A percentile compares a stretch with the other conserved stretches of the same genome.
These are phyloP conservation scores for Phytophthora niederhauseri DNA, from an alignment of 352 stramenopile species.

Conservation along the genomic window DNA sequence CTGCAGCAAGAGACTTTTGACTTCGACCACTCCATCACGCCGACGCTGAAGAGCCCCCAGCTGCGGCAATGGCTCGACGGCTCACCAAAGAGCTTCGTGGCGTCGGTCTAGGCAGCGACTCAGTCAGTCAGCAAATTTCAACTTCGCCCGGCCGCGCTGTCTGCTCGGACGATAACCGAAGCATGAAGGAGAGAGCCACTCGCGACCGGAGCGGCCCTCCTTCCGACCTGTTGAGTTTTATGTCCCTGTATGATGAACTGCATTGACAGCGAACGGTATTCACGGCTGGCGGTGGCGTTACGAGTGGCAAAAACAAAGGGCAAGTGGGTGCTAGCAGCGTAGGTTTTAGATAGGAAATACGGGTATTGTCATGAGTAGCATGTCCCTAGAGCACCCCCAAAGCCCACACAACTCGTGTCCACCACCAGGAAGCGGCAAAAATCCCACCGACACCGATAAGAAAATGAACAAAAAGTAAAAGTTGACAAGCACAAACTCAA, in stretches of 20 bases:
- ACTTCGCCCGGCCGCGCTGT: constrained; percentile 10
- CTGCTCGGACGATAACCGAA: constrained; percentile 7
- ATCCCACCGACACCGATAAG: constrained; percentile 16
- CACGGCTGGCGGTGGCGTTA: constrained; percentile 9
- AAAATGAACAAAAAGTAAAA: constrained; percentile 31
- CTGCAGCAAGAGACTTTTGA: constrained; percentile 86
- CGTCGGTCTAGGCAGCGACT: constrained; percentile 61
- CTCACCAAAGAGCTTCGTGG: constrained; percentile 83
- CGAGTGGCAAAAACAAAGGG: constrained; percentile 1
- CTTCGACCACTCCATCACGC: constrained; percentile 86
- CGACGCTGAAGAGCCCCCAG: constrained; percentile 88
- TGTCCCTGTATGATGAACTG: constrained; percentile 29
- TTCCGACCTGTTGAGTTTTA: constrained; percentile 24
- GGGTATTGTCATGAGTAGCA: constrained; percentile 21
- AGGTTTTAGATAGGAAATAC: constrained; percentile 23
- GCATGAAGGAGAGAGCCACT: constrained; percentile 7
- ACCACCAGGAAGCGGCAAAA: constrained; percentile 11
- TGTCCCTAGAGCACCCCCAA: constrained; percentile 16
- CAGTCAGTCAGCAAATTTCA: constrained; percentile 26
- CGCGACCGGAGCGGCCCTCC: not conserved
- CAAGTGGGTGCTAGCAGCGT: constrained; percentile 14
- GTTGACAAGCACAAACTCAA: constrained; percentile 6
- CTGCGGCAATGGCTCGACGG: constrained; percentile 83
- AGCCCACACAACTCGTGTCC: not conserved
- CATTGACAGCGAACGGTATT: constrained; percentile 24